These are phyloP conservation scores for Chrysanthemum seticuspe DNA, from an alignment of 129 eudicot species.

Conservation along the genomic window DNA sequence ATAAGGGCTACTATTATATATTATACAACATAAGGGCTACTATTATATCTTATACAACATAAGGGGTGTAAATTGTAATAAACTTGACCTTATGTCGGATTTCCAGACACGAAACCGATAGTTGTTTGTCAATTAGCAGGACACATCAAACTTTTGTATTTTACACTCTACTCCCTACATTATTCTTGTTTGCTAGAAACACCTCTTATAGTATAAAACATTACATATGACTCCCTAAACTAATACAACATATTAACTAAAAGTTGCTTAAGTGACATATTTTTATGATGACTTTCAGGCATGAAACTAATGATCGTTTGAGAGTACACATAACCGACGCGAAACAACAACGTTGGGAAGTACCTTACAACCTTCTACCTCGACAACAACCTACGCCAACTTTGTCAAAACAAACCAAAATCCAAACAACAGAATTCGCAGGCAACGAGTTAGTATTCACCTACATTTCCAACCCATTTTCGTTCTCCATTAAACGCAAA, in stretches of 20 bases:
- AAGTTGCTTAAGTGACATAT: neutral
- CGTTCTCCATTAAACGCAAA: conserved; percentile 67
- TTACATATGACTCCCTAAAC: neutral
- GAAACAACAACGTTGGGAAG: conserved; percentile 84
- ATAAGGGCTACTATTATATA: too few species aligned
- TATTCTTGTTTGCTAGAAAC: neutral
- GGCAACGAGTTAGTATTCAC: conserved; percentile 56
- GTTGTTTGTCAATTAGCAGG: too few species aligned
- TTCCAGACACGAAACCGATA: too few species aligned
- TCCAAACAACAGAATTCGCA: conserved; percentile 37
- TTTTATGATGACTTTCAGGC: conserved; percentile 46
- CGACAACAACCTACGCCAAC: conserved; percentile 58
- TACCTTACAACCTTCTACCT: conserved; percentile 82
- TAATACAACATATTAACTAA: neutral
- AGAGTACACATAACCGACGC: conserved; percentile 92
- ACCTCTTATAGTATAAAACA: neutral
- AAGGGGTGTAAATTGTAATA: too few species aligned
- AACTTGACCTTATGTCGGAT: too few species aligned
- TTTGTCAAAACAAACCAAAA: conserved; percentile 39
- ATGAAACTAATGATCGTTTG: conserved; percentile 72
- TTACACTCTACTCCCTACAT: neutral
- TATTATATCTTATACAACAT: too few species aligned
- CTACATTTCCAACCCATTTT: conserved; percentile 75
- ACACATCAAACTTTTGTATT: neutral
- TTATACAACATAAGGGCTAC: too few species aligned